Percentiles rank a stretch among this genome's conserved stretches.
Evolutionary conservation across 192 early-diverging fungal genomes (phyloP).

Genomic region (Ambispora gerdemannii): DNA sequence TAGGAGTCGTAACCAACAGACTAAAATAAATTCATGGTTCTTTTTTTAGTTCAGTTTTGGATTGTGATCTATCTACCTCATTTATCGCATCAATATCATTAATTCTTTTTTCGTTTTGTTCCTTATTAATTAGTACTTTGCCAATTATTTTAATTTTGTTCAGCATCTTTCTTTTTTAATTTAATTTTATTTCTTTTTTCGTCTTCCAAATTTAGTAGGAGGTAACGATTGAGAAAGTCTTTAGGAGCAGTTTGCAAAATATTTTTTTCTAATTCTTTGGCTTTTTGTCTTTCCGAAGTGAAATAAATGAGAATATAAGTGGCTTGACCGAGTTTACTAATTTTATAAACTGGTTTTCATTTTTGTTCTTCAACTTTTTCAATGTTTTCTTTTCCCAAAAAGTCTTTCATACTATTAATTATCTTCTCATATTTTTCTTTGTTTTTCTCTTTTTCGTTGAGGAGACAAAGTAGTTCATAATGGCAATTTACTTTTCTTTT

Average conservation of each 20-base stretch:
- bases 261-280: neutral
- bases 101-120: no score
- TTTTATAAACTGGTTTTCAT: neutral
- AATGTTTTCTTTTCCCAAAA: neutral
- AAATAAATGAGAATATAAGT: neutral
- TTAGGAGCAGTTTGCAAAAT: neutral
- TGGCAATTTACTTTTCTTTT: neutral
- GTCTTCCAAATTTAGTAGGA: neutral
- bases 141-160: conserved; percentile 1
- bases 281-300: neutral
- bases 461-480: neutral
- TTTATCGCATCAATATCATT: no score
- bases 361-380: neutral
- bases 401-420: neutral
- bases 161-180: neutral
- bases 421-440: neutral
- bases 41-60: neutral
- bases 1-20: neutral
- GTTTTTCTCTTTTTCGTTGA: neutral
- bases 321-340: neutral
- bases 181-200: neutral
- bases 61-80: neutral
- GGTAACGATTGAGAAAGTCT: neutral
- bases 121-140: neutral
- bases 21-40: neutral